phyloP scores from a whole-genome alignment of 345 rosid genomes.

The Gossypium rotundifolium region DNA sequence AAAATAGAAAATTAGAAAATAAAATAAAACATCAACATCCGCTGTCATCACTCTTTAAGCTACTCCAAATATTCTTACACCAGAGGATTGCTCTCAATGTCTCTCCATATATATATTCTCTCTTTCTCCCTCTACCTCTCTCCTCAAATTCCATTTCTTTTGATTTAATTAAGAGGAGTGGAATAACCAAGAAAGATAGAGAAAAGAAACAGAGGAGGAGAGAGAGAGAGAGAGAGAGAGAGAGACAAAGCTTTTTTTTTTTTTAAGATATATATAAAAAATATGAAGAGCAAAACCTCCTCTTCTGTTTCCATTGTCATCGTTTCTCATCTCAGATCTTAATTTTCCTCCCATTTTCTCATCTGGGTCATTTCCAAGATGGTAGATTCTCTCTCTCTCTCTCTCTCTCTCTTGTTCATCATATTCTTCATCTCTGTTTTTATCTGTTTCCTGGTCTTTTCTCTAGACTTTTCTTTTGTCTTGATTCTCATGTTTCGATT shows the following conservation, averaged over 20 bases:
- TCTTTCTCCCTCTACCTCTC: constrained; percentile 23
- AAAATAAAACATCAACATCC: constrained; percentile 27
- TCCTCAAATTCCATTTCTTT: constrained; percentile 52
- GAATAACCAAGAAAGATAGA: constrained; percentile 45
- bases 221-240: constrained; percentile 19
- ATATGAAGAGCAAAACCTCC: constrained; percentile 42
- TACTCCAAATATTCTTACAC: constrained; percentile 64
- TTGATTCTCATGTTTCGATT: constrained; percentile 12
- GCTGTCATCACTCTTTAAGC: constrained; percentile 38
- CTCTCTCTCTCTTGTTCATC: neutral
- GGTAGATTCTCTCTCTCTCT: constrained; percentile 36
- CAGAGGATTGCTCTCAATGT: constrained; percentile 38
- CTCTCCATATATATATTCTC: constrained; percentile 18
- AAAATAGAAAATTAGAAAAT: neutral
- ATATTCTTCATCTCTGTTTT: neutral
- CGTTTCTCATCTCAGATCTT: constrained; percentile 70
- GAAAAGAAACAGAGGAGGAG: constrained; percentile 29
- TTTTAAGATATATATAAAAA: neutral
- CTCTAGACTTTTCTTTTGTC: constrained; percentile 17
- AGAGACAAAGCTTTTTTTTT: constrained; percentile 20
- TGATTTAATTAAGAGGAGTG: constrained; percentile 51
- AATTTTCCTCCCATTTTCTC: constrained; percentile 43
- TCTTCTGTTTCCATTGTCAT: constrained; percentile 52
- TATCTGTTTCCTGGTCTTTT: constrained; percentile 27
- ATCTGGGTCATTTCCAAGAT: constrained; percentile 52